Percentiles rank a stretch among this genome's conserved stretches.
Evolutionary conservation across 805 yeast genomes (phyloP).

Genomic region (Brettanomyces nanus): DNA sequence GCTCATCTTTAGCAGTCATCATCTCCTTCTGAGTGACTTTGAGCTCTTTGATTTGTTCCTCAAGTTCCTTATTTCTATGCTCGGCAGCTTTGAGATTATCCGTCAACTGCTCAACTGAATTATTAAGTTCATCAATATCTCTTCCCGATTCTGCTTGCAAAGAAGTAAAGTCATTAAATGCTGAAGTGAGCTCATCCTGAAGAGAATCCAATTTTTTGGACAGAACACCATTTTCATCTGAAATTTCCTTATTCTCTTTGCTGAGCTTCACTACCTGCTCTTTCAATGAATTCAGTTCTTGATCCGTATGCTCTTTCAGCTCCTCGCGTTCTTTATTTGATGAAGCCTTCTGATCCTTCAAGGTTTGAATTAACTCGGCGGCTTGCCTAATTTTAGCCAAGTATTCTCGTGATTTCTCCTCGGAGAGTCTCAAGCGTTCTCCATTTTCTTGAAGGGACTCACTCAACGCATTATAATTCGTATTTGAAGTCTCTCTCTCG

Average conservation of each 20-base stretch:
- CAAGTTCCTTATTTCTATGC: conserved; percentile 7
- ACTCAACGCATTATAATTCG: conserved; percentile 21
- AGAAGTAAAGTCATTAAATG: conserved; percentile 13
- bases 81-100: conserved; percentile 7
- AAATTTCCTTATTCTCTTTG: conserved; percentile 15
- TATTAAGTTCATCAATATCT: conserved; percentile 26
- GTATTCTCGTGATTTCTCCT: conserved; percentile 15
- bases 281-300: conserved; percentile 7
- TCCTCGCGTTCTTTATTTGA: conserved; percentile 11
- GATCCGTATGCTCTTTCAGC: conserved; percentile 5
- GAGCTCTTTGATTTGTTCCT: conserved; percentile 2
- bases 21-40: neutral
- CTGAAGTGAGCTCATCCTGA: conserved; percentile 16
- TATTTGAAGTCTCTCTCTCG: conserved; percentile 16
- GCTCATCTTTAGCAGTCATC: neutral
- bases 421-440: conserved; percentile 17
- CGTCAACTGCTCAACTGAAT: conserved; percentile 22
- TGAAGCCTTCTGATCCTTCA: conserved; percentile 19
- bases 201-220: conserved; percentile 6
- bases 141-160: conserved; percentile 15
- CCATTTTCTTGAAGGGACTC: conserved; percentile 16
- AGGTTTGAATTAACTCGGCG: conserved; percentile 19
- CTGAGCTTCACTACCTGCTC: conserved; percentile 6
- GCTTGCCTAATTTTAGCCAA: conserved; percentile 18
- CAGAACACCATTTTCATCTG: conserved; percentile 11